Percentiles rank a stretch among this genome's conserved stretches.
Conservation (phyloP, 169 alveolate species). For the Eimeria sp. region DNA sequence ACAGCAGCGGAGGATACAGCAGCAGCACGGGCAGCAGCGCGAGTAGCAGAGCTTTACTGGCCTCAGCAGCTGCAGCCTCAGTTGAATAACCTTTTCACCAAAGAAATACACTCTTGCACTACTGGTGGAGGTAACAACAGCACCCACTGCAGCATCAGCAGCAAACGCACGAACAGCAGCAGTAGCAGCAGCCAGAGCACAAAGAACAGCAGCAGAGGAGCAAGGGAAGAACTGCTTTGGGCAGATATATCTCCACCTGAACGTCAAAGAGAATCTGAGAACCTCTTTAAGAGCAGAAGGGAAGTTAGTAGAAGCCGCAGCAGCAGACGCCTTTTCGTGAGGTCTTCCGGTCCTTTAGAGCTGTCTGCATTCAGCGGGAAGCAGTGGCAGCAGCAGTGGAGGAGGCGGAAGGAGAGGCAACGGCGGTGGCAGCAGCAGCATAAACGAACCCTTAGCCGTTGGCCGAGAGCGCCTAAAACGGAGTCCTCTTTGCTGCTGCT, state of each 20-base stretch:
- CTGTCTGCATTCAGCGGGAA: neutral
- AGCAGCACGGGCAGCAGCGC: neutral
- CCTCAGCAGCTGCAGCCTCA: constrained; percentile 33
- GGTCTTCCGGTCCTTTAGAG: neutral
- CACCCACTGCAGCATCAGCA: constrained; percentile 62
- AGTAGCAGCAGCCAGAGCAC: constrained; percentile 24
- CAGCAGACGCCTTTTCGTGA: neutral
- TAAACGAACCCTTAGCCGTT: neutral
- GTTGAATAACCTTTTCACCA: neutral
- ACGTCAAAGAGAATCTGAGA: neutral
- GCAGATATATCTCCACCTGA: neutral
- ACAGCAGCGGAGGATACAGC: neutral
- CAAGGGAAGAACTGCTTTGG: neutral
- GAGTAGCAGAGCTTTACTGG: constrained; percentile 24
- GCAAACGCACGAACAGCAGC: neutral
- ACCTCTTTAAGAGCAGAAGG: neutral
- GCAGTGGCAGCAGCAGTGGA: constrained; percentile 20
- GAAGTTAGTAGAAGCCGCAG: constrained; percentile 2
- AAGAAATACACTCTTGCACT: neutral
- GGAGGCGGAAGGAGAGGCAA: neutral
- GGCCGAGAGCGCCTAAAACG: neutral
- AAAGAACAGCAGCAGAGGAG: neutral
- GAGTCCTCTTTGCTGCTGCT: neutral
- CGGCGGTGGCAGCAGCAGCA: constrained; percentile 59
- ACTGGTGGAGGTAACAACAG: neutral